Base-by-base conservation (phyloP, 257 asterid genomes). In the Lycium barbarum region DNA sequence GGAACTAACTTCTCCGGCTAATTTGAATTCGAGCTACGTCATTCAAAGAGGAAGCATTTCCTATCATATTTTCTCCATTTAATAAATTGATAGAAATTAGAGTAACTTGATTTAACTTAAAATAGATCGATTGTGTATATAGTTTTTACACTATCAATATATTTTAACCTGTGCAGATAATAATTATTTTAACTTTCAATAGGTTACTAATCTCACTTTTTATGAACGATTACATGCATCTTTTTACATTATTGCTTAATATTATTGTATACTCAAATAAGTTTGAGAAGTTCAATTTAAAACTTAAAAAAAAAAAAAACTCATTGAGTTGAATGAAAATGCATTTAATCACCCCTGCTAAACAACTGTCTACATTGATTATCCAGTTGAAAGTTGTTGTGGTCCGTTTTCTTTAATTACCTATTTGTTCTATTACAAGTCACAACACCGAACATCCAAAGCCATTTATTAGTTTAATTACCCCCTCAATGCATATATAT, bases 331-430 rank as follows among this genome's bases (percentile, higher is more conserved):
- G 81, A 74, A 49, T 74, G 81, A 74, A 49, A 74, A 51, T 49
- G 63, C 81, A 74, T 74, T 74, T 49, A 51, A 74, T 49, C 61
- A 22, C 20, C 61, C 45, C 62, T 3, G 13, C 82, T 26, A 26
- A 76, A 74, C 81, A 74, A 74, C 82, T 53, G 82, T 76, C 47
- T 33, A 76, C 82, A 76, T 76, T 76, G 63, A 76, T 53, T 76
- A 76, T 76, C 12, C 82, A 76, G 3, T 76, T 33, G 65, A 15
- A 51, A 76, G 82, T 76, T 26, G 82, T 13, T 51, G 63, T 26
- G 63, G 26, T 76, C 82, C 14, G 7, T 76, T 33, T 26, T 13
- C 5, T 76, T 76, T 49, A 49, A 62, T 76, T 49, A 36, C 36
- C 15, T 68, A 15, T 36, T 1, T 51, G 2, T 51, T 51, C 20